These are phyloP conservation scores for Debaryomyces udenii DNA, from an alignment of 1,139 yeast species.

Conservation along the genomic window DNA sequence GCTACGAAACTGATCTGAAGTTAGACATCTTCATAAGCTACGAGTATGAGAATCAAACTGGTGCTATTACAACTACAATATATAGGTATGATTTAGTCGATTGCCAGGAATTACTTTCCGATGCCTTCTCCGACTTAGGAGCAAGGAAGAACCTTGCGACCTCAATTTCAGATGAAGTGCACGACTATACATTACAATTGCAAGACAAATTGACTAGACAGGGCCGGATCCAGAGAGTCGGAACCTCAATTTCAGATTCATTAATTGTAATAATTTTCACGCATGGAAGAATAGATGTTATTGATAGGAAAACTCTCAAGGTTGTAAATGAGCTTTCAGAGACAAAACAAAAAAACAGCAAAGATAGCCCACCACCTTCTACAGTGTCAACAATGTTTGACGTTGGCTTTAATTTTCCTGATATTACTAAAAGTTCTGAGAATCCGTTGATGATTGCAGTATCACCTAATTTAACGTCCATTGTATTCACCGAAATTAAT, in stretches of 20 bases:
- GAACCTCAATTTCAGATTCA: slow-evolving; percentile 27
- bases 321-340: slow-evolving; percentile 17
- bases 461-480: slow-evolving; percentile 62
- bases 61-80: slow-evolving; percentile 29
- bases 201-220: slow-evolving; percentile 27
- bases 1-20: slow-evolving; percentile 34
- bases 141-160: slow-evolving; percentile 24
- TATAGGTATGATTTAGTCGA: slow-evolving; percentile 41
- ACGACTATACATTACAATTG: slow-evolving; percentile 21
- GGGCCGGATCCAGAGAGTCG: slow-evolving; percentile 26
- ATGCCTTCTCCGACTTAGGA: slow-evolving; percentile 39
- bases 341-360: neutral
- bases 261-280: slow-evolving; percentile 32
- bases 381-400: slow-evolving; percentile 53
- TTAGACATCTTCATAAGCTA: slow-evolving; percentile 43
- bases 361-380: slow-evolving; percentile 21
- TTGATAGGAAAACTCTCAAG: slow-evolving; percentile 39
- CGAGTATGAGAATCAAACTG: slow-evolving; percentile 24
- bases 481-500: slow-evolving; percentile 37
- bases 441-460: slow-evolving; percentile 45
- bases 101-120: slow-evolving; percentile 28
- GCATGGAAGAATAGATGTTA: slow-evolving; percentile 46
- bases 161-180: slow-evolving; percentile 10
- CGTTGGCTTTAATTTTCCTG: slow-evolving; percentile 57
- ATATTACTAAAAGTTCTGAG: slow-evolving; percentile 19